These are phyloP conservation scores for Oxyria digyna DNA, from an alignment of 148 eudicot genomes.

Conservation along the genomic window DNA sequence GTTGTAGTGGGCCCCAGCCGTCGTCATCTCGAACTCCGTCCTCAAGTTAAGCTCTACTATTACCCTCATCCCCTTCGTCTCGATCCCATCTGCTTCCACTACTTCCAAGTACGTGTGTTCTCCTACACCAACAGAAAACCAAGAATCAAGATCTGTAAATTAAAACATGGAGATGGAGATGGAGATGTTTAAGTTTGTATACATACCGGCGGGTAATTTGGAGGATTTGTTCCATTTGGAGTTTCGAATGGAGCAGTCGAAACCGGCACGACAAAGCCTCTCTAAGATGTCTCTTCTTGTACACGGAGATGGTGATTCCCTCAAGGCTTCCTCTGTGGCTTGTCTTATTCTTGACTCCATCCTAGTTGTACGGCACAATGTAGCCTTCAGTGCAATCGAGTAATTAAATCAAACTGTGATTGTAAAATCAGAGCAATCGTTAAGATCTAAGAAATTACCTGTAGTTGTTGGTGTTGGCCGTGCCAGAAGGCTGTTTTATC, in stretches of 20 bases:
- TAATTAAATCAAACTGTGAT: neutral
- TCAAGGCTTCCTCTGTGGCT: conserved; percentile 20
- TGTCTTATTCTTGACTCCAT: conserved; percentile 18
- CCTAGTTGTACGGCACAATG: conserved; percentile 17
- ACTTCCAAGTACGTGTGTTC: conserved; percentile 6
- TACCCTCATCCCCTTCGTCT: conserved; percentile 8
- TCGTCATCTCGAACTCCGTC: conserved; percentile 29
- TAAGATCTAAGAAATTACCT: neutral
- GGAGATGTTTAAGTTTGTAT: neutral
- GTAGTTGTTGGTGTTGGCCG: conserved; percentile 13
- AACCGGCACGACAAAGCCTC: conserved; percentile 16
- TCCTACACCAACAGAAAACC: neutral
- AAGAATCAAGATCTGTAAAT: neutral
- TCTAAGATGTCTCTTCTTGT: conserved; percentile 14
- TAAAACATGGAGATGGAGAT: too few species aligned
- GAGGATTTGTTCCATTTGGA: conserved; percentile 28
- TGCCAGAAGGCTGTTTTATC: conserved; percentile 20
- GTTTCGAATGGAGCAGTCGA: conserved; percentile 15
- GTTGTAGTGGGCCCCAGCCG: conserved; percentile 22
- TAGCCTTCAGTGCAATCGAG: conserved; percentile 4
- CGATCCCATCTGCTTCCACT: too few species aligned
- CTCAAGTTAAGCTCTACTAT: conserved; percentile 20
- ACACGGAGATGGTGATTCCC: conserved; percentile 8
- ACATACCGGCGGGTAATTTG: conserved; percentile 9
- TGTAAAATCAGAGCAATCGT: too few species aligned